A percentile compares a stretch with the other conserved stretches of the same genome.
Evolutionary conservation across 768 basidiomycete genomes (phyloP).

Genomic region (Serendipita sp.): DNA sequence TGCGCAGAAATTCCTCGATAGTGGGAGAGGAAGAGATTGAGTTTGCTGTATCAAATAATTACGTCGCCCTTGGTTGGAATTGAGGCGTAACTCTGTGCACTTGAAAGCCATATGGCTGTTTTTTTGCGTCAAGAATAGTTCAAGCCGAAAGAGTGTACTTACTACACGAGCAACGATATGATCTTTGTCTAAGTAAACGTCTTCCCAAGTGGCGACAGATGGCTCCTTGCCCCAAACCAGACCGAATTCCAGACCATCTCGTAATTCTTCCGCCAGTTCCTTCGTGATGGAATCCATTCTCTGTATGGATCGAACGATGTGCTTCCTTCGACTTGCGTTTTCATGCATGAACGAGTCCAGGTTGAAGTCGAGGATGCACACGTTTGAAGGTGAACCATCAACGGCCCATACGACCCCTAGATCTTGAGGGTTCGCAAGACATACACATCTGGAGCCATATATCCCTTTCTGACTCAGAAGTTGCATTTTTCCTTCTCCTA

Average conservation of each 20-base stretch:
- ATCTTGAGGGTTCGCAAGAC: not conserved
- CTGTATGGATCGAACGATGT: not conserved
- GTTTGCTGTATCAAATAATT: too few species aligned
- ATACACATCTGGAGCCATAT: constrained; percentile 1
- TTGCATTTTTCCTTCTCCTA: not conserved
- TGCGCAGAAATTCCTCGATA: not conserved
- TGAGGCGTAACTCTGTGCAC: too few species aligned
- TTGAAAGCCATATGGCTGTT: too few species aligned
- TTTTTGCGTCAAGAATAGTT: not conserved
- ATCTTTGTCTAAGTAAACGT: not conserved
- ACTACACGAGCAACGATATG: not conserved
- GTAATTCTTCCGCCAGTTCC: not conserved
- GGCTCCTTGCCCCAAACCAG: not conserved
- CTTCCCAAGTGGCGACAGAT: not conserved
- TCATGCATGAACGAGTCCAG: not conserved
- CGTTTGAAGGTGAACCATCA: not conserved
- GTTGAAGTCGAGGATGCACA: constrained; percentile 1
- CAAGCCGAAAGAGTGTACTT: not conserved
- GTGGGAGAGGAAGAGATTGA: not conserved
- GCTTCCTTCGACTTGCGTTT: not conserved
- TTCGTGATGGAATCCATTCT: not conserved
- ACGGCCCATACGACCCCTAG: not conserved
- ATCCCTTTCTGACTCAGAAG: not conserved
- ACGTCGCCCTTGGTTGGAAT: too few species aligned
- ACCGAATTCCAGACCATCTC: not conserved